Evolutionary conservation across 2,329 filamentous ascomycete genomes (phyloP).

Genomic region (Hymenoscyphus repandus): DNA sequence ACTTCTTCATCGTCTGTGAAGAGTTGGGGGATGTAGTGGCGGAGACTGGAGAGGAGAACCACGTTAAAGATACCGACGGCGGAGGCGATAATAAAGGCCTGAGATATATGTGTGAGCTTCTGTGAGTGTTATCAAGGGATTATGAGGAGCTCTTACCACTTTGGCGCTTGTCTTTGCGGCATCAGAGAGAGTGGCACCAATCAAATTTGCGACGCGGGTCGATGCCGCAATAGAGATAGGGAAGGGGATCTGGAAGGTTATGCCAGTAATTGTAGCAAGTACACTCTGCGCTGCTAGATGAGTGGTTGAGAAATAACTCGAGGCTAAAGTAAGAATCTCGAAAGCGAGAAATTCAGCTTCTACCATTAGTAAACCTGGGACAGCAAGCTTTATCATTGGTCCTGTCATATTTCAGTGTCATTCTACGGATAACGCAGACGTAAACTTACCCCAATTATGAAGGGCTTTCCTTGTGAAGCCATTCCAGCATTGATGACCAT

Average conservation of each 20-base stretch:
- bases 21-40: slow-evolving; percentile 69
- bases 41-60: slow-evolving; percentile 59
- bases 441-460: slow-evolving; percentile 56
- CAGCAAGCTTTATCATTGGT: slow-evolving; percentile 79
- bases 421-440: not conserved
- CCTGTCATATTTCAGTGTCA: slow-evolving; percentile 25
- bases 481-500: slow-evolving; percentile 73
- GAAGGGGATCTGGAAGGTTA: slow-evolving; percentile 90
- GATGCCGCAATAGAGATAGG: slow-evolving; percentile 83
- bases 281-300: slow-evolving; percentile 86
- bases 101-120: slow-evolving; percentile 13
- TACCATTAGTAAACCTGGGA: slow-evolving; percentile 90
- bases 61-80: slow-evolving; percentile 78
- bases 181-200: slow-evolving; percentile 76
- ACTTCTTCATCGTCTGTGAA: slow-evolving; percentile 73
- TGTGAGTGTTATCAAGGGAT: not conserved
- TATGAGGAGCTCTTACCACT: slow-evolving; percentile 41
- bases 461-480: slow-evolving; percentile 68
- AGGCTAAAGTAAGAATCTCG: slow-evolving; percentile 80
- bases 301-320: slow-evolving; percentile 72
- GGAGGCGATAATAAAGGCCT: slow-evolving; percentile 57
- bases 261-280: slow-evolving; percentile 68
- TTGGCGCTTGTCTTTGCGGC: slow-evolving; percentile 77
- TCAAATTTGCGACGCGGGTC: slow-evolving; percentile 85
- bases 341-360: slow-evolving; percentile 92